These are phyloP conservation scores for Cystofilobasidium ferigula DNA, from an alignment of 768 basidiomycete species.

Conservation along the genomic window DNA sequence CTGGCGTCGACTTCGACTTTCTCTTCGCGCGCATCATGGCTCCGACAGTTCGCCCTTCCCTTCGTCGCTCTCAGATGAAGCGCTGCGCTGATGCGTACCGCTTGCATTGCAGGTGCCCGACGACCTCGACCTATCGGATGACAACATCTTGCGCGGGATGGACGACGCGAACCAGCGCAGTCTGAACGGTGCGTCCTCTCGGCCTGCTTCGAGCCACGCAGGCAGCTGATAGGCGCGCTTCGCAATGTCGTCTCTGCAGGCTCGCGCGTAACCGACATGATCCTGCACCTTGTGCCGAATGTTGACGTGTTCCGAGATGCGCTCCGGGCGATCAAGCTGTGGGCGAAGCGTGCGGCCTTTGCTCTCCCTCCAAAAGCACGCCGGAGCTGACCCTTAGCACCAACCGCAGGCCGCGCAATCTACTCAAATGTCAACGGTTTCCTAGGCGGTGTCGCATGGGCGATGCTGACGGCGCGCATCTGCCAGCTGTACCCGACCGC, in stretches of 20 bases:
- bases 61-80: no score
- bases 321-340: constrained; percentile 87
- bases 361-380: neutral
- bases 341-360: constrained; percentile 68
- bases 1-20: constrained; percentile 86
- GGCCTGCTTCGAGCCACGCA: neutral
- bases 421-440: constrained; percentile 98
- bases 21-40: constrained; percentile 54
- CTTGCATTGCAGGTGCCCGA: constrained; percentile 88
- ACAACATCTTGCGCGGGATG: constrained; percentile 78
- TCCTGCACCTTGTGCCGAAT: constrained; percentile 85
- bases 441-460: constrained; percentile 96
- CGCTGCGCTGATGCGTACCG: no score
- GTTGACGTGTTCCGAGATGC: constrained; percentile 89
- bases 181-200: constrained; percentile 55
- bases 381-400: neutral
- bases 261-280: constrained; percentile 90
- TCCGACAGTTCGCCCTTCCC: constrained; percentile 23
- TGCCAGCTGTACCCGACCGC: constrained; percentile 97
- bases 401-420: constrained; percentile 67
- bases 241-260: constrained; percentile 43
- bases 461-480: constrained; percentile 96
- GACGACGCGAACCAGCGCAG: constrained; percentile 92
- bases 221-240: neutral
- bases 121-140: constrained; percentile 77